Evolutionary conservation across 2,329 filamentous ascomycete genomes (phyloP), one percentile per base, ranked within the genome.

Genomic region (Emmonsia crescens): DNA sequence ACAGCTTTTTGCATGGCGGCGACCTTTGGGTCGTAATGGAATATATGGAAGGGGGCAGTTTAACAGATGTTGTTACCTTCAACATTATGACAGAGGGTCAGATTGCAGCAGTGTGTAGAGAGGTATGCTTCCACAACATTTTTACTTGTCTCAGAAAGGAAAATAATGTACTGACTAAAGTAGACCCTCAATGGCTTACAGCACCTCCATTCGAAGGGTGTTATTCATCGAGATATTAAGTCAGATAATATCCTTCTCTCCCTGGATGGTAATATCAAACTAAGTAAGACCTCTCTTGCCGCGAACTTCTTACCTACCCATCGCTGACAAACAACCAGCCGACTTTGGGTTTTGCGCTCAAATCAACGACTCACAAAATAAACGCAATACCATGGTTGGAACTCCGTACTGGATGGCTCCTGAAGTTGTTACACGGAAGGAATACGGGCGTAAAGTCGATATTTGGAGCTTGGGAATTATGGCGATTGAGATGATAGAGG

Each of bases 371-470:
- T 88, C 89, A 33, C 92, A 96, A 69, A 95, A 92, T 77, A 97
- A 97, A 82, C 89, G 94, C 63, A 97, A 92, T 4, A 99, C 94
- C 16, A 99, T 97, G 94, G 94, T 99, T 52, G 94, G 94, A 60
- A 97, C 94, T 8, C 94, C 94, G 1, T 99, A 99, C 76, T 99
- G 94, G 94, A 99, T 99, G 94, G 94, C 94, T 1, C 94, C 94
- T 3, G 94, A 99, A 76, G 93, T 99, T 27, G 94, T 99, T 33
- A 97, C 91, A 6, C 83, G 92, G 49, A 97, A 97, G 75, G 94
- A 97, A 77, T 99, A 99, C 76, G 94, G 94, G 67, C 88, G 93
- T 65, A 99, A 97, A 76, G 93, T 99, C 60, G 94, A 99, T 72
- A 96, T 99, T 68, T 99, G 94, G 94, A 96, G 90, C 63, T 80